Base-by-base conservation (phyloP, 2,329 filamentous ascomycete species). In the Penicillium sp. region DNA sequence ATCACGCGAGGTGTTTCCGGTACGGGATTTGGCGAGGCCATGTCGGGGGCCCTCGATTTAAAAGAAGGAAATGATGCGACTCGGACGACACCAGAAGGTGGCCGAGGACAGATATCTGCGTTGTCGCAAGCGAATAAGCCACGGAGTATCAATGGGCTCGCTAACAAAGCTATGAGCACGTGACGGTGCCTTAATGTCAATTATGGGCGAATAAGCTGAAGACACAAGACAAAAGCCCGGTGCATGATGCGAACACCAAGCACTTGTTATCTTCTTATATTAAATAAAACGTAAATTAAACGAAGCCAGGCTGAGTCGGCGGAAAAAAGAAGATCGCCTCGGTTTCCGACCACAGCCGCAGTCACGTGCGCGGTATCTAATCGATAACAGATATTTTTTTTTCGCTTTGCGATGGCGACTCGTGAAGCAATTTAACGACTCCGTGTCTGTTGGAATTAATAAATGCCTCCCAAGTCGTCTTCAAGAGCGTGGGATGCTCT, bases 1-100 rank as follows among this genome's bases (percentile, higher is more conserved):
- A 94, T 95, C 64, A 97, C 89, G 69, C 91, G 88, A 67, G 91
- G 91, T 54, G 88, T 94, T 55, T 83, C 83, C 55, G 92, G 91
- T 55, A 94, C 79, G 64, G 80, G 78, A 61, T 83, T 78, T 66
- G 78, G 77, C 45, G 71, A 69, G 22, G 69, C 57, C 71, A 82
- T 82, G 42, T 73, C 64, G 63, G 61, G 53, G 48, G 62, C 30
- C 64, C 57, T 62, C 28, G 69, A 64, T 56, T 72, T 68, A 65
- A 78, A 78, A 57, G 78, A 70, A 53, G 83, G 80, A 78, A 87
- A 84, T 48, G 61, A 56, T 55, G 69, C 58, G 52, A 59, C 46
- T 49, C 56, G 47, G 51, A 69, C 66, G 17, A 68, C 54, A 47
- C 68, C 71, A 50, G 53, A 62, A 22, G 68, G 44, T 50, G 70